These are phyloP conservation scores for Cinnamomum micranthum DNA, from an alignment of 164 flowering plant genomes.

Conservation along the genomic window DNA sequence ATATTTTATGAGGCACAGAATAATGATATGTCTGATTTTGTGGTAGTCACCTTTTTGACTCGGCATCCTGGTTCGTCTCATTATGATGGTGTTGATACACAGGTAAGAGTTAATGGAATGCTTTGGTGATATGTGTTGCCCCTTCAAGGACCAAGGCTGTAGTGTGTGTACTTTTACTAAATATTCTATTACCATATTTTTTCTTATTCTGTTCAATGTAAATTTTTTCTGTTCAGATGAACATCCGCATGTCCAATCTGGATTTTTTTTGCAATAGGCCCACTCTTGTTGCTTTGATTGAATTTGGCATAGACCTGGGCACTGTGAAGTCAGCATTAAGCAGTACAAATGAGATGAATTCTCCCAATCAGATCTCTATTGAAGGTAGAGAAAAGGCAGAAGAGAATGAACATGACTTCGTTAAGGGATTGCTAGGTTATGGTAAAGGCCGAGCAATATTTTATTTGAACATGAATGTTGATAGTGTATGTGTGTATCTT, in stretches of 20 bases:
- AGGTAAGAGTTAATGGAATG: conserved; percentile 39
- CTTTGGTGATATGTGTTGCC: background rate
- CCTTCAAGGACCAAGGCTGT: background rate
- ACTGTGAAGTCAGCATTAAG: conserved; percentile 22
- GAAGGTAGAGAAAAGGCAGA: conserved; percentile 41
- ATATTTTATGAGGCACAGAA: conserved; percentile 73
- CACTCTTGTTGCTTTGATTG: conserved; percentile 89
- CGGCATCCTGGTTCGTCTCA: conserved; percentile 61
- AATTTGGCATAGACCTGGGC: conserved; percentile 76
- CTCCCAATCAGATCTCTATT: conserved; percentile 25
- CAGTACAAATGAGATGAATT: conserved; percentile 10
- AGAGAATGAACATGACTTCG: conserved; percentile 47
- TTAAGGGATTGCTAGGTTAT: conserved; percentile 86
- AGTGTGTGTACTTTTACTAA: background rate
- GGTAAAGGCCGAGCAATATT: conserved; percentile 93
- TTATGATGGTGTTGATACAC: conserved; percentile 87
- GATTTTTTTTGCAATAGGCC: conserved; percentile 94
- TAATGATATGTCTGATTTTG: conserved; percentile 68
- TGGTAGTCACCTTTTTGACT: conserved; percentile 55
- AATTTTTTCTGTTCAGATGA: conserved; percentile 56
- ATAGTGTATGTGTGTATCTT: conserved; percentile 78
- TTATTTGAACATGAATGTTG: conserved; percentile 74
- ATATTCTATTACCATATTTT: background rate
- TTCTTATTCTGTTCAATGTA: background rate
- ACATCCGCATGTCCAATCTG: conserved; percentile 84